These are phyloP conservation scores for Magnolia sinica DNA, from an alignment of 164 flowering plant species.

Conservation along the genomic window DNA sequence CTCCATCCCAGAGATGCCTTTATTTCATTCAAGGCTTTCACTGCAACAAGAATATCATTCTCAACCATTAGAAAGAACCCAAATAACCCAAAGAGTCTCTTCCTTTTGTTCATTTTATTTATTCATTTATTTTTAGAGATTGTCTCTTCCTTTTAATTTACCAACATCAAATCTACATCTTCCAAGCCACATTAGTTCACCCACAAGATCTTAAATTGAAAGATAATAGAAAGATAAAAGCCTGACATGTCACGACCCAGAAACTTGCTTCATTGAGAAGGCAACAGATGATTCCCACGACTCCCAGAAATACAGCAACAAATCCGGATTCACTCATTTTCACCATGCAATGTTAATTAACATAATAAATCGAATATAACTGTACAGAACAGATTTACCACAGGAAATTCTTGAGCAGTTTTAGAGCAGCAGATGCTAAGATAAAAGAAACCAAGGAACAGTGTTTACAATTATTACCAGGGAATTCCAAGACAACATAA, in stretches of 20 bases:
- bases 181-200: not conserved
- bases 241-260: not conserved
- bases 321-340: no score
- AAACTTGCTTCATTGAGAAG: not conserved
- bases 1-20: constrained; percentile 97
- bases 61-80: constrained; percentile 5
- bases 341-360: no score
- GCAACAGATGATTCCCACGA: no score
- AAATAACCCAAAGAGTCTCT: not conserved
- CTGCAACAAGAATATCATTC: constrained; percentile 34
- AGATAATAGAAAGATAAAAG: not conserved
- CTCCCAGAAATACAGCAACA: no score
- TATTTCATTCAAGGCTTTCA: constrained; percentile 89
- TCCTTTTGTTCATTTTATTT: not conserved
- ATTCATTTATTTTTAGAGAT: not conserved
- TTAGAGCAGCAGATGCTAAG: no score
- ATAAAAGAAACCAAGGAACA: no score
- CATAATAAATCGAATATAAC: not conserved
- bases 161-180: not conserved
- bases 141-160: not conserved
- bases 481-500: no score
- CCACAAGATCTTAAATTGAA: not conserved
- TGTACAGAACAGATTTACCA: not conserved
- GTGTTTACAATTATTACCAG: no score
- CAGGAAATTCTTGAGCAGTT: not conserved